Evolutionary conservation across 2,329 filamentous ascomycete genomes (phyloP).

Genomic region (Aspergillus nomiae): DNA sequence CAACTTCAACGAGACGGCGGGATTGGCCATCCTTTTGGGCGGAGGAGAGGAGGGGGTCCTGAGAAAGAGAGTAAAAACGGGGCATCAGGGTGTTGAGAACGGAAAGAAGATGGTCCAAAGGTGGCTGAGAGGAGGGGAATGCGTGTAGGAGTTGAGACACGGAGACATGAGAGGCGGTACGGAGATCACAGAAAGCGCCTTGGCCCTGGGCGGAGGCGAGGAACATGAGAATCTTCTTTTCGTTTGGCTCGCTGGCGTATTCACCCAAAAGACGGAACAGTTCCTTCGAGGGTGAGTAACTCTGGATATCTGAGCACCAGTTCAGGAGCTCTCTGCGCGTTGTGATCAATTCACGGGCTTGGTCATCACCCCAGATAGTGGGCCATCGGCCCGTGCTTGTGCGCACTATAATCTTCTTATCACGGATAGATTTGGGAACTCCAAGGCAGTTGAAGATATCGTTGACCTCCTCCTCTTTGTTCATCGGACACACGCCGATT

Average conservation of each 20-base stretch:
- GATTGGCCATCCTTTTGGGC: constrained; percentile 68
- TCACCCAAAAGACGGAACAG: constrained; percentile 85
- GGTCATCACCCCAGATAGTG: constrained; percentile 94
- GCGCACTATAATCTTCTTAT: constrained; percentile 77
- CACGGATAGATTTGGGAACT: constrained; percentile 78
- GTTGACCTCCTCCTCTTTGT: constrained; percentile 74
- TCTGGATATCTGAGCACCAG: constrained; percentile 94
- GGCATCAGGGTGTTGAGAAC: constrained; percentile 89
- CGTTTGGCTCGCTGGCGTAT: constrained; percentile 74
- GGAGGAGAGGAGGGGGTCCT: constrained; percentile 83
- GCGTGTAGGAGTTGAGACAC: constrained; percentile 83
- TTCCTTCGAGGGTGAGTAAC: constrained; percentile 85
- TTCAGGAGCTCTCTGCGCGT: constrained; percentile 89
- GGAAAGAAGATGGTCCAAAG: constrained; percentile 77
- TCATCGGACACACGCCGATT: constrained; percentile 89
- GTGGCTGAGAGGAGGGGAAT: constrained; percentile 88
- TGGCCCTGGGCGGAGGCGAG: constrained; percentile 89
- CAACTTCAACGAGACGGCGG: constrained; percentile 86
- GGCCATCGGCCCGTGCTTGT: constrained; percentile 88
- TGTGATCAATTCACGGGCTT: constrained; percentile 80
- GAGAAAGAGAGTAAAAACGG: constrained; percentile 96
- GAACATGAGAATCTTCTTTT: constrained; percentile 85
- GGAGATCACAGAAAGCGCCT: constrained; percentile 88
- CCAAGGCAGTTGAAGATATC: constrained; percentile 80
- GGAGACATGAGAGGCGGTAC: constrained; percentile 84